A percentile compares a stretch with the other conserved stretches of the same genome.
Conservation (phyloP, 202 grass and related monocot genomes). For the Bolboschoenoplectus hybrid region DNA sequence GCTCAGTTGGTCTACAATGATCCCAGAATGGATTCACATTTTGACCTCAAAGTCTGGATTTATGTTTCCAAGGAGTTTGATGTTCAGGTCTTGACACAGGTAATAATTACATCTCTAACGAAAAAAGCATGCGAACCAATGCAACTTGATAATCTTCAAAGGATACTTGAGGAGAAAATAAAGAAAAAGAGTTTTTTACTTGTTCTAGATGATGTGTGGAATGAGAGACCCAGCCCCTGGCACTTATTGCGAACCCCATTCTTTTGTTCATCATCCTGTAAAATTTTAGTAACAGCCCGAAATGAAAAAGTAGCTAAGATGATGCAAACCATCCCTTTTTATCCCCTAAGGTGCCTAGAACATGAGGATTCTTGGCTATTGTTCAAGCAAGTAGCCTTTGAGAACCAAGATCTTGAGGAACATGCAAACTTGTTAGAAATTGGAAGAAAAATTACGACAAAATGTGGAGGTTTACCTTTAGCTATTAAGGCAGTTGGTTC, state of each 20-base stretch:
- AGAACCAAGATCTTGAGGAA: not conserved
- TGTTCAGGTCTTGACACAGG: not conserved
- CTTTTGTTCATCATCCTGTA: not conserved
- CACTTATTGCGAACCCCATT: conserved; percentile 20
- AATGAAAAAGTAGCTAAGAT: conserved; percentile 6
- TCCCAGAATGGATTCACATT: conserved; percentile 23
- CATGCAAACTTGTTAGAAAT: conserved; percentile 30
- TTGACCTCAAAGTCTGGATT: conserved; percentile 40
- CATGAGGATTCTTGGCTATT: conserved; percentile 41
- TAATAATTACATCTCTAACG: conserved; percentile 36
- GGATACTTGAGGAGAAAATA: conserved; percentile 22
- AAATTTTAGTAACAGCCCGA: conserved; percentile 47
- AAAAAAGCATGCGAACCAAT: not conserved
- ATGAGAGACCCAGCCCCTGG: conserved; percentile 33
- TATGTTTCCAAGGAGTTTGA: conserved; percentile 46
- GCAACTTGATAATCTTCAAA: conserved; percentile 17
- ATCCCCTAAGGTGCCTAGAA: conserved; percentile 36
- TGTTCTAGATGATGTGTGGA: conserved; percentile 52
- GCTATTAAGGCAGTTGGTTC: conserved; percentile 45
- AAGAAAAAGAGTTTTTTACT: conserved; percentile 37
- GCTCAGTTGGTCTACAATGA: conserved; percentile 50
- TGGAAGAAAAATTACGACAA: conserved; percentile 43
- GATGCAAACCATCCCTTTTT: conserved; percentile 35
- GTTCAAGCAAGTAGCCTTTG: conserved; percentile 44
- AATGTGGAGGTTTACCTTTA: conserved; percentile 47